A percentile compares a stretch with the other conserved stretches of the same genome.
Conservation (phyloP, 129 eudicot species). For the Flaveria linearis region DNA sequence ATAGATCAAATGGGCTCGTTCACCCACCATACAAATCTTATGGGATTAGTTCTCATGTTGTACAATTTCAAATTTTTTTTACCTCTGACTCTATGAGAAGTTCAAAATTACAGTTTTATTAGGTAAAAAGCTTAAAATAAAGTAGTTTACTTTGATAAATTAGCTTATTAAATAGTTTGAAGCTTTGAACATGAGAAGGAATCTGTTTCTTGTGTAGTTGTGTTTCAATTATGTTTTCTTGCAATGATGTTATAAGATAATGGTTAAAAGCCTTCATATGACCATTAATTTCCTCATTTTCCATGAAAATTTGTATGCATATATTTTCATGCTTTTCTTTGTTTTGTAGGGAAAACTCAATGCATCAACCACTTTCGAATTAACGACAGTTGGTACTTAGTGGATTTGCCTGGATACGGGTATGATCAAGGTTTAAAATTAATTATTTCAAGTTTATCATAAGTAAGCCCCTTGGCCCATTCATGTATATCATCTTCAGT, state of each 20-base stretch:
- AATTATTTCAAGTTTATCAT: background rate
- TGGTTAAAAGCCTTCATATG: too few relatives aligned
- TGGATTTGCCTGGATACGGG: slow-evolving; percentile 97
- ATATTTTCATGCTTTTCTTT: background rate
- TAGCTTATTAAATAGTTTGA: slow-evolving; percentile 4
- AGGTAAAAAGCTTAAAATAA: background rate
- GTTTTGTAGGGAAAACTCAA: slow-evolving; percentile 87
- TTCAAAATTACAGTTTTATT: background rate
- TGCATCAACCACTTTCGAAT: slow-evolving; percentile 96
- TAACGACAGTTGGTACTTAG: slow-evolving; percentile 93
- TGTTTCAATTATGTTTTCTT: slow-evolving; percentile 5
- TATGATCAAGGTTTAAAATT: slow-evolving; percentile 26
- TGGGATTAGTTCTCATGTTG: background rate
- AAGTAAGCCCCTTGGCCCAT: background rate
- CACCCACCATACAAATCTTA: too few relatives aligned
- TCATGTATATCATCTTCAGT: background rate
- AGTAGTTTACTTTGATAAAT: background rate
- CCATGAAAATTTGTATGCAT: too few relatives aligned
- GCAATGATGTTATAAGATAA: background rate
- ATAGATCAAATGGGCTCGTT: too few relatives aligned
- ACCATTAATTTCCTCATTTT: too few relatives aligned
- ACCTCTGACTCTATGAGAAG: background rate
- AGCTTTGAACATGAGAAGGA: background rate
- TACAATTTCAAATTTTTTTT: background rate
- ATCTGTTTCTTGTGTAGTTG: background rate